phyloP scores from a whole-genome alignment of 2,329 filamentous ascomycete genomes.

The Geoglossum cookeanum region DNA sequence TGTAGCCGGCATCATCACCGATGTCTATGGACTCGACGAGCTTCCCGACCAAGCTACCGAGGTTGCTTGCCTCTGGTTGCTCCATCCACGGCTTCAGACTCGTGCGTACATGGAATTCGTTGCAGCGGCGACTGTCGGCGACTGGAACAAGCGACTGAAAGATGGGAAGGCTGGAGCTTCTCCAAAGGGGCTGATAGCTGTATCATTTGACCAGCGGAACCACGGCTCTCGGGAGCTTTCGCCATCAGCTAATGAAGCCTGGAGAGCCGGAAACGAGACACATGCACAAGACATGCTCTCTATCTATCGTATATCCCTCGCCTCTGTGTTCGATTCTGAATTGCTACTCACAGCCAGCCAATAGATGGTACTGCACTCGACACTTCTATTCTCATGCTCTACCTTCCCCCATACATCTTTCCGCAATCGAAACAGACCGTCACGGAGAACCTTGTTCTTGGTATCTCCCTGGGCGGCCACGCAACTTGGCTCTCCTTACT shows the following conservation, averaged over 20 bases:
- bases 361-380: conserved; percentile 52
- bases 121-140: conserved; percentile 46
- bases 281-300: conserved; percentile 91
- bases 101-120: conserved; percentile 59
- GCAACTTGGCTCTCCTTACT: conserved; percentile 70
- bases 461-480: conserved; percentile 75
- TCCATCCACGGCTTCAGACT: conserved; percentile 57
- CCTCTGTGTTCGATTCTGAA: conserved; percentile 5
- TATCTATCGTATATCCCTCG: conserved; percentile 32
- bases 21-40: conserved; percentile 65
- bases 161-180: conserved; percentile 14
- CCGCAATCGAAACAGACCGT: conserved; percentile 28
- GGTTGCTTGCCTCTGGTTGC: conserved; percentile 73
- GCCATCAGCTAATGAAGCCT: conserved; percentile 51
- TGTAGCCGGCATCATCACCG: conserved; percentile 61
- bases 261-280: conserved; percentile 56
- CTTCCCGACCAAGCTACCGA: conserved; percentile 34
- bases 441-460: conserved; percentile 52
- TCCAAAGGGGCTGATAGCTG: conserved; percentile 48
- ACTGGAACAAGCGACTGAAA: conserved; percentile 37
- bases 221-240: conserved; percentile 60
- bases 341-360: not conserved
- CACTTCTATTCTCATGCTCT: conserved; percentile 53
- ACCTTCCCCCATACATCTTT: conserved; percentile 58
- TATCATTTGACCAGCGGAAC: conserved; percentile 83